phyloP scores from a whole-genome alignment of 2,329 filamentous ascomycete genomes.

The Lasiodiplodia sp. region DNA sequence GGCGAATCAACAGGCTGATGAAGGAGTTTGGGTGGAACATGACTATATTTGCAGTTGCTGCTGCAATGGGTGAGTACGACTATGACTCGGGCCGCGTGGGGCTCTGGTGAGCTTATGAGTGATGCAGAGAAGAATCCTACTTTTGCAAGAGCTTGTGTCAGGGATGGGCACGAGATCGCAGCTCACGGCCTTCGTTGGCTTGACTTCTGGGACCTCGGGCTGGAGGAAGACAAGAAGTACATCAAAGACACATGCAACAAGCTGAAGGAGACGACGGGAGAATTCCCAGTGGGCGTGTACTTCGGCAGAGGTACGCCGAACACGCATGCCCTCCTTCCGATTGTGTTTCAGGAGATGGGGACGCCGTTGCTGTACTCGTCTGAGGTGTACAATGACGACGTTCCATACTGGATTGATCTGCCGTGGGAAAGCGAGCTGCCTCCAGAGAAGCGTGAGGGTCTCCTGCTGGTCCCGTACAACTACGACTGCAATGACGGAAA shows the following conservation, averaged over 20 bases:
- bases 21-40: conserved; percentile 53
- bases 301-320: conserved; percentile 45
- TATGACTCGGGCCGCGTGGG: not conserved
- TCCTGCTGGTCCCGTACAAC: conserved; percentile 49
- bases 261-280: conserved; percentile 43
- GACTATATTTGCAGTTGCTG: conserved; percentile 52
- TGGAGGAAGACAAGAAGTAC: conserved; percentile 49
- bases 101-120: no score
- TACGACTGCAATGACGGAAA: conserved; percentile 54
- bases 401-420: conserved; percentile 40
- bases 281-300: conserved; percentile 46
- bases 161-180: conserved; percentile 52
- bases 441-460: conserved; percentile 45
- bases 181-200: conserved; percentile 53
- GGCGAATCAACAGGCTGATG: conserved; percentile 52
- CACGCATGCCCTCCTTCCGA: conserved; percentile 36
- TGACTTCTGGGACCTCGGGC: conserved; percentile 50
- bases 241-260: conserved; percentile 48
- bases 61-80: conserved; percentile 41
- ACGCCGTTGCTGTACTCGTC: conserved; percentile 40
- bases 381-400: conserved; percentile 41
- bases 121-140: conserved; percentile 45
- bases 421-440: conserved; percentile 39
- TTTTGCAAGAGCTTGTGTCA: conserved; percentile 50
- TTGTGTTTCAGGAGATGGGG: conserved; percentile 40